A percentile compares a stretch with the other conserved stretches of the same genome.
Conservation (phyloP, 2,329 filamentous ascomycete genomes). For the Fusarium bactridioides region DNA sequence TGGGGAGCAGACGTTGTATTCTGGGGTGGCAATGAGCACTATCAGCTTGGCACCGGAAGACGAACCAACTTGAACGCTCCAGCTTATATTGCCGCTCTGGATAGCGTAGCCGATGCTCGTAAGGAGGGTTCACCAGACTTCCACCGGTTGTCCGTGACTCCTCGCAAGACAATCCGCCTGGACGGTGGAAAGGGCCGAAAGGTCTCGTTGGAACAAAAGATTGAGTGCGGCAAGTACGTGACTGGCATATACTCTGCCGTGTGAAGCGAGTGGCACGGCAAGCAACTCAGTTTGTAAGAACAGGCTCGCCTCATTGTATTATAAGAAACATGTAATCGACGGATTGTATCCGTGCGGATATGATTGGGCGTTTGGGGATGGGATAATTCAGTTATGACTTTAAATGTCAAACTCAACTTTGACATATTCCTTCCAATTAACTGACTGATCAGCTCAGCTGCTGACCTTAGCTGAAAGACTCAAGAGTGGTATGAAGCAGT, state of each 20-base stretch:
- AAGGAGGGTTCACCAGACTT: slow-evolving; percentile 68
- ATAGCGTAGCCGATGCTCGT: slow-evolving; percentile 66
- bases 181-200: slow-evolving; percentile 68
- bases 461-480: neutral
- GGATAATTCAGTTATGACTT: slow-evolving; percentile 8
- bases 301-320: slow-evolving; percentile 18
- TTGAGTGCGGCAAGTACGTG: slow-evolving; percentile 84
- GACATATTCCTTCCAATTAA: slow-evolving; percentile 3
- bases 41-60: slow-evolving; percentile 91
- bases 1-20: slow-evolving; percentile 90
- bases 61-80: slow-evolving; percentile 81
- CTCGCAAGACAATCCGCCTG: slow-evolving; percentile 73
- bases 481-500: neutral
- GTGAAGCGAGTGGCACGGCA: slow-evolving; percentile 39
- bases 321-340: slow-evolving; percentile 29
- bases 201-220: slow-evolving; percentile 81
- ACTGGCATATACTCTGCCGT: slow-evolving; percentile 82
- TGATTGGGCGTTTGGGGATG: slow-evolving; percentile 25
- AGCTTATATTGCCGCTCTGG: slow-evolving; percentile 79
- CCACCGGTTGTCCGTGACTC: slow-evolving; percentile 83
- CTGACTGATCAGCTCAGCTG: slow-evolving; percentile 7
- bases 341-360: slow-evolving; percentile 15
- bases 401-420: slow-evolving; percentile 19
- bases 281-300: slow-evolving; percentile 3
- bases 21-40: slow-evolving; percentile 95